Conservation (phyloP, 2,329 filamentous ascomycete species). For the Sclerotiophoma versabilis region DNA sequence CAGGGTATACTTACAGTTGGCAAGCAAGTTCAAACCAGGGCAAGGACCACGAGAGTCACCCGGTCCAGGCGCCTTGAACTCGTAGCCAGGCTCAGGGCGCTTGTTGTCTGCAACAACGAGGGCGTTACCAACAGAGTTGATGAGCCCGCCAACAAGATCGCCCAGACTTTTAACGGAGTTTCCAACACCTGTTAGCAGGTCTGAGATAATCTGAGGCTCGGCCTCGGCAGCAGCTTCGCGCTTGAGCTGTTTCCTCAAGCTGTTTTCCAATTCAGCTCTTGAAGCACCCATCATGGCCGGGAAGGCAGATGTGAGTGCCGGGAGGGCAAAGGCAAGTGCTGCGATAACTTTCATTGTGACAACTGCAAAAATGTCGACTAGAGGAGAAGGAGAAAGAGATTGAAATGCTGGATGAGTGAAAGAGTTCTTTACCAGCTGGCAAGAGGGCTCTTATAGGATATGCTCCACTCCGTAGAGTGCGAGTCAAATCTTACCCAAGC, state of each 20-base stretch:
- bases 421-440: background rate
- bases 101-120: conserved; percentile 26
- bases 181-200: conserved; percentile 7
- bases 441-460: background rate
- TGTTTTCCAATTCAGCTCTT: conserved; percentile 21
- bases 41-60: conserved; percentile 50
- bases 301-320: conserved; percentile 22
- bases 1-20: conserved; percentile 47
- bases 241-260: conserved; percentile 18
- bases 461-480: background rate
- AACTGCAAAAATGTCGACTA: background rate
- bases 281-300: conserved; percentile 27
- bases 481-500: background rate
- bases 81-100: conserved; percentile 29
- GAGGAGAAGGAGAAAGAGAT: background rate
- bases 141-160: conserved; percentile 20
- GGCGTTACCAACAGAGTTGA: conserved; percentile 27
- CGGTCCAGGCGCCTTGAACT: conserved; percentile 24
- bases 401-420: background rate
- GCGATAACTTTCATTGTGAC: conserved; percentile 23
- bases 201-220: conserved; percentile 13
- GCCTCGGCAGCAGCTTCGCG: conserved; percentile 16
- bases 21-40: conserved; percentile 61
- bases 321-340: conserved; percentile 19
- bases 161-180: conserved; percentile 17